Evolutionary conservation across 306 rosid genomes (phyloP).

Genomic region (Inga laurina): DNA sequence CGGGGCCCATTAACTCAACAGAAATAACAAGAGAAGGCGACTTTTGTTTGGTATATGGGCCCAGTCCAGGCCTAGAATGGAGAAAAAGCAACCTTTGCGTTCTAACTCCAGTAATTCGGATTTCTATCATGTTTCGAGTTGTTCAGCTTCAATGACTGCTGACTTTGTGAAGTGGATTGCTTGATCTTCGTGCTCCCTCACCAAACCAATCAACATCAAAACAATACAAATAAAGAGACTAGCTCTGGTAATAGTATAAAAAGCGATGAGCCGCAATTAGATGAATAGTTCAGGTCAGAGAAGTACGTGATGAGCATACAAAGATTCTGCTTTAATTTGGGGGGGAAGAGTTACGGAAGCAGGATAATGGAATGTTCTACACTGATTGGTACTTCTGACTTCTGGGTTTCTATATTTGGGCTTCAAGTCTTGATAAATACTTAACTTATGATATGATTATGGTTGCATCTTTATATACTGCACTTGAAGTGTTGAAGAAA

Average conservation of each 20-base stretch:
- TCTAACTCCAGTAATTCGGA: not conserved
- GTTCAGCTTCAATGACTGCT: not conserved
- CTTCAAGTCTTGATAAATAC: slow-evolving; percentile 24
- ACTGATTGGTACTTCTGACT: slow-evolving; percentile 61
- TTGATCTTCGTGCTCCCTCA: not conserved
- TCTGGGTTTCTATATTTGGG: slow-evolving; percentile 35
- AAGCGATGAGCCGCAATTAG: not conserved
- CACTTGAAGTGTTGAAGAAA: not conserved
- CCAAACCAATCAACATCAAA: not conserved
- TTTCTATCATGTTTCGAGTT: not conserved
- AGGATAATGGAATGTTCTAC: slow-evolving; percentile 48
- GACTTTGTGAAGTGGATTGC: not conserved
- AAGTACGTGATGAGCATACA: not conserved
- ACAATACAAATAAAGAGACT: not conserved
- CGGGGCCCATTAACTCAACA: not conserved
- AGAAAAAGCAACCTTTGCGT: not conserved
- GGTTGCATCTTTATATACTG: slow-evolving; percentile 15
- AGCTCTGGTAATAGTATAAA: not conserved
- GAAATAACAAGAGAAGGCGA: not conserved
- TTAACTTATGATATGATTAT: slow-evolving; percentile 11
- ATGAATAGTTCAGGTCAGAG: not conserved
- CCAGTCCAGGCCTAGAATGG: not conserved
- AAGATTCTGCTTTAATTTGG: not conserved
- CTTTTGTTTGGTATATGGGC: not conserved
- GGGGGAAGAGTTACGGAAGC: not conserved